These are phyloP conservation scores for Globisporangium okanoganense DNA, from an alignment of 352 stramenopile genomes.

Conservation along the genomic window DNA sequence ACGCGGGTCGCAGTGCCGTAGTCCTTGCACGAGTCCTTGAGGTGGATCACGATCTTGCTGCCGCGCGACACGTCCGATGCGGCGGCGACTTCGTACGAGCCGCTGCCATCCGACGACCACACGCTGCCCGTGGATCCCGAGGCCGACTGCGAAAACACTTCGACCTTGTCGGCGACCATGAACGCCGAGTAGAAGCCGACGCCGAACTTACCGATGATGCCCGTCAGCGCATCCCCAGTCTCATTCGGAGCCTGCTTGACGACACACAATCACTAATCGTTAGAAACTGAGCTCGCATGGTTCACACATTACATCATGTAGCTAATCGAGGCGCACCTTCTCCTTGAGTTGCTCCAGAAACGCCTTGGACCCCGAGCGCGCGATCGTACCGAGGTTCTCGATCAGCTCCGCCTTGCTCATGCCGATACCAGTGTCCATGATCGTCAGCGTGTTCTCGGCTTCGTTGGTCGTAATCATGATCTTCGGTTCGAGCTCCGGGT, in stretches of 20 bases:
- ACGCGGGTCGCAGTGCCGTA: conserved; percentile 91
- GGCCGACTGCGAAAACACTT: conserved; percentile 89
- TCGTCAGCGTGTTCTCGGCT: conserved; percentile 94
- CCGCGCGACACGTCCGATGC: conserved; percentile 79
- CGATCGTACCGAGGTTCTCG: conserved; percentile 98
- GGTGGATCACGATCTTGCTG: conserved; percentile 97
- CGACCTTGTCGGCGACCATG: conserved; percentile 97
- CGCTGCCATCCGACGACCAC: conserved; percentile 81
- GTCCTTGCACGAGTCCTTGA: conserved; percentile 97
- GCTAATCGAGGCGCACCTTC: conserved; percentile 28
- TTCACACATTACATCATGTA: background rate
- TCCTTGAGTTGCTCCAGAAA: conserved; percentile 95
- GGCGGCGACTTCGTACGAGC: conserved; percentile 75
- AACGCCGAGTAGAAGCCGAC: conserved; percentile 99
- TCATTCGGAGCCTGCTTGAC: conserved; percentile 36
- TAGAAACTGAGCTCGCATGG: background rate
- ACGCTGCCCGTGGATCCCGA: conserved; percentile 45
- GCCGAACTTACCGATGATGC: conserved; percentile 99
- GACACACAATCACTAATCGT: background rate
- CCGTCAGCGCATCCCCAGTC: conserved; percentile 68
- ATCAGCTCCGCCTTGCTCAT: conserved; percentile 98
- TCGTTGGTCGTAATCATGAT: conserved; percentile 97
- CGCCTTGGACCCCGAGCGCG: conserved; percentile 95
- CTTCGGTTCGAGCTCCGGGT: conserved; percentile 90
- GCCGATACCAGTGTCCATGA: conserved; percentile 97